Evolutionary conservation across 495 filamentous ascomycete genomes (phyloP), one percentile per base, ranked within the genome.

Genomic region (Poronia punctata): DNA sequence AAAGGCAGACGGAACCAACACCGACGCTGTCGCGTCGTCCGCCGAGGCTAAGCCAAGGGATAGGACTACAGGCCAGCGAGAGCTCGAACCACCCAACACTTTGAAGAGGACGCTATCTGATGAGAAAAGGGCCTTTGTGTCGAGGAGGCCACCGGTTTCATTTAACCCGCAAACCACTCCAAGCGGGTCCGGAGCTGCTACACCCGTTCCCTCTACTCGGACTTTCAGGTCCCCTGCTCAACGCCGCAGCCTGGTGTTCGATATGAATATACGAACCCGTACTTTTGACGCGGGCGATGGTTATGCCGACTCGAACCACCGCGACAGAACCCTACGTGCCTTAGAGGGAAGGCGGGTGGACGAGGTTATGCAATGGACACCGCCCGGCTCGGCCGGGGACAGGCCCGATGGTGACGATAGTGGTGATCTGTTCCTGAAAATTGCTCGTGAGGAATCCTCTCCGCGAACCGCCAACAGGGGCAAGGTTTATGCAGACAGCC

Each of bases 401-500:
- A 56, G 61, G n/a, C 49, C 61, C 34, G 61, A 63, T 45, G 65
- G 58, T 22, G 70, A 70, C 29, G 68, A 70, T 32, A 69, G 52
- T 8, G 69, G 66, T 34, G 74, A 78, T 54, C 49, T 76, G 18
- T 78, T 78, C 42, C 64, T 78, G 31, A 65, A 57, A 22, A 71
- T 75, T 33, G 74, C 74, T 14, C 53, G 62, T 22, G 71, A 78
- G 43, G 67, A 72, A 27, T 41, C 62, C 25, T 46, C 53, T 20
- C 61, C 54, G n/a, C 66, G 61, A 30, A 43, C 39, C 14, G 42
- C 42, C 22, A 60, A 62, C 17, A 42, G 52, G 4, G 46, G 55
- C 19, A 50, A 46, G 20, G 46, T 31, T 16, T 54, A 54, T 44
- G 43, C 46, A 7, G 61, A 64, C 7, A 66, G 54, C 14, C 54